Base-by-base conservation (phyloP, 768 basidiomycete genomes). In the Pholiota molesta region DNA sequence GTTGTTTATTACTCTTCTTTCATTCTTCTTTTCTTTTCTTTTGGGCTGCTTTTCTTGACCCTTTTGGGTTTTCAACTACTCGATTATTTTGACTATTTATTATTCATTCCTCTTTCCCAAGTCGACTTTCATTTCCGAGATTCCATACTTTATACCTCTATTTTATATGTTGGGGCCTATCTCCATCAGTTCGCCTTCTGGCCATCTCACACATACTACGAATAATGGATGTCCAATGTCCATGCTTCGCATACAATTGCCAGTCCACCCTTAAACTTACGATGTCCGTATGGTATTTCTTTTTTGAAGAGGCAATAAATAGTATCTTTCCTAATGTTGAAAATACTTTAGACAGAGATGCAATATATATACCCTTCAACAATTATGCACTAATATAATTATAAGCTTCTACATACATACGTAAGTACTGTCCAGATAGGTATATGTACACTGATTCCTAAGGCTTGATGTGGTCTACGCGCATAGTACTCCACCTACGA, bases 1-100 rank as follows among this genome's bases (percentile, higher is more conserved):
- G 59, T 60, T 53, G 59, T 60, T 54, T 60, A 49, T 49, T 35
- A 21, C 31, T 44, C 31, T 26, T 47, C 21, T 23, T 31, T n/a
- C 33, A 26, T 51, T 19, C 10, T 3, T 28, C n/a, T 44, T 16
- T 44, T 14, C 26, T 14, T 10, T 16, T 42, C 40, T 57, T 28
- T n/a, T 45, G 17, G 31, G 31, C 31, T 44, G 9, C 44, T 57
- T 57, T 44, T 29, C 8, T 23, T 28, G 3, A 49, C 37, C 23
- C 33, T 52, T 51, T 35, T n/a, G 31, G 19, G 23, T 6, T 17
- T 17, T 47, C 26, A 51, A 31, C 28, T 31, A 8, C 19, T 49
- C 23, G 5, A 37, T 37, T 49, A 14, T 49, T 49, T 49, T 16
- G n/a, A 21, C 44, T n/a, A 6, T 42, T n/a, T 42, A 19, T 16